These are phyloP conservation scores for Fusarium caatingaense DNA, from an alignment of 2,329 filamentous ascomycete species.

Conservation along the genomic window DNA sequence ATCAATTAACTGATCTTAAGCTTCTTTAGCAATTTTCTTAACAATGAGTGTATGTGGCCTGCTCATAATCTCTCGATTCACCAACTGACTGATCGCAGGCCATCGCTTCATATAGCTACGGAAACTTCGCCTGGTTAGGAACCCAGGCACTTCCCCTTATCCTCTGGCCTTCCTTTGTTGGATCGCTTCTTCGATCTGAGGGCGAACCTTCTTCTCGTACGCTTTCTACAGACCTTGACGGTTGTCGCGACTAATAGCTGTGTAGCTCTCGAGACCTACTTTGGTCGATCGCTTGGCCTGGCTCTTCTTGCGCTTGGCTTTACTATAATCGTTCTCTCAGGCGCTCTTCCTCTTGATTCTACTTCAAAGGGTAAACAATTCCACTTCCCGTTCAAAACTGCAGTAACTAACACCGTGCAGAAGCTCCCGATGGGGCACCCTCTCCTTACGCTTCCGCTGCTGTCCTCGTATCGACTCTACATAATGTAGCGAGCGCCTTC, in stretches of 20 bases:
- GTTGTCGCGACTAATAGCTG: conserved; percentile 24
- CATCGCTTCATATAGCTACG: conserved; percentile 62
- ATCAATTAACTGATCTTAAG: not conserved
- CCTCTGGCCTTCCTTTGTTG: conserved; percentile 61
- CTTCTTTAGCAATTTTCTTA: not conserved
- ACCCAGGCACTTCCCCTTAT: conserved; percentile 61
- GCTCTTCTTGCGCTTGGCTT: conserved; percentile 73
- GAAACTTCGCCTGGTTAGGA: conserved; percentile 63
- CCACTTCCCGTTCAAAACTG: not conserved
- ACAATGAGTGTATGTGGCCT: conserved; percentile 38
- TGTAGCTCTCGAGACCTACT: conserved; percentile 74
- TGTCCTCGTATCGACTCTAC: conserved; percentile 72
- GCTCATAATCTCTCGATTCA: not conserved
- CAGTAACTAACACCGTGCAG: conserved; percentile 6
- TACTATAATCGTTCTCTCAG: conserved; percentile 75
- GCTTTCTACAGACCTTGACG: not conserved
- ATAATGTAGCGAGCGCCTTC: conserved; percentile 72
- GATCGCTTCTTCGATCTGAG: conserved; percentile 55
- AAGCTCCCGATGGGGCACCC: conserved; percentile 54
- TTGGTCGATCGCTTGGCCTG: conserved; percentile 77
- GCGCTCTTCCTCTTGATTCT: conserved; percentile 74
- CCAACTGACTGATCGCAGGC: conserved; percentile 51
- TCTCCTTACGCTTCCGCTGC: conserved; percentile 75
- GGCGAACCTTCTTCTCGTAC: conserved; percentile 49
- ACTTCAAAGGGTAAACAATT: conserved; percentile 52